Evolutionary conservation across 306 rosid species (phyloP).

Genomic region (Vachellia collinsii): DNA sequence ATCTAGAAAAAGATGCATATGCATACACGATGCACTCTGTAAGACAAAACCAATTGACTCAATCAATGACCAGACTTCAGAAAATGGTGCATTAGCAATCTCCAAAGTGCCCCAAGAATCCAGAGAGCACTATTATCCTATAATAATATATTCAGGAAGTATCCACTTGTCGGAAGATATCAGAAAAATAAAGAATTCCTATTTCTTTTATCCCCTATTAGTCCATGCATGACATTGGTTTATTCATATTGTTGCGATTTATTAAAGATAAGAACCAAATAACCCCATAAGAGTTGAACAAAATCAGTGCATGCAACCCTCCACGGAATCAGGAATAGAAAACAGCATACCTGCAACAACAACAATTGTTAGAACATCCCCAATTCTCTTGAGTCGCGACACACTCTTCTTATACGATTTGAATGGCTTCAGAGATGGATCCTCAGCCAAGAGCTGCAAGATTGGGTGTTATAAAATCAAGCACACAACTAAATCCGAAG

Average conservation of each 20-base stretch:
- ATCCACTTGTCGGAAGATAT: conserved; percentile 4
- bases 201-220: conserved; percentile 12
- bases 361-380: conserved; percentile 69
- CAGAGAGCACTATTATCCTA: conserved; percentile 1
- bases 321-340: conserved; percentile 28
- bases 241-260: neutral
- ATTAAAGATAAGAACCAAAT: neutral
- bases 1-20: neutral
- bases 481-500: conserved; percentile 16
- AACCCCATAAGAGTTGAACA: neutral
- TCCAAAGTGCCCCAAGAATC: conserved; percentile 20
- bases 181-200: conserved; percentile 10
- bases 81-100: conserved; percentile 19
- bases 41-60: conserved; percentile 6
- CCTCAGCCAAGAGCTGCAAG: conserved; percentile 84
- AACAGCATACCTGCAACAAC: conserved; percentile 62
- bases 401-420: conserved; percentile 82
- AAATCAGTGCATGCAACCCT: neutral
- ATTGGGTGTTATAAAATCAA: conserved; percentile 2
- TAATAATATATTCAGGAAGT: neutral
- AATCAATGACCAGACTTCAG: neutral
- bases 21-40: neutral
- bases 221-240: neutral
- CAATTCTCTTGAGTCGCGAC: conserved; percentile 55
- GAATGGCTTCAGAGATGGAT: conserved; percentile 69